A percentile compares a stretch with the other conserved stretches of the same genome.
These are phyloP conservation scores for Carex cristatella DNA, from an alignment of 176 grass and related monocot genomes.

Conservation along the genomic window DNA sequence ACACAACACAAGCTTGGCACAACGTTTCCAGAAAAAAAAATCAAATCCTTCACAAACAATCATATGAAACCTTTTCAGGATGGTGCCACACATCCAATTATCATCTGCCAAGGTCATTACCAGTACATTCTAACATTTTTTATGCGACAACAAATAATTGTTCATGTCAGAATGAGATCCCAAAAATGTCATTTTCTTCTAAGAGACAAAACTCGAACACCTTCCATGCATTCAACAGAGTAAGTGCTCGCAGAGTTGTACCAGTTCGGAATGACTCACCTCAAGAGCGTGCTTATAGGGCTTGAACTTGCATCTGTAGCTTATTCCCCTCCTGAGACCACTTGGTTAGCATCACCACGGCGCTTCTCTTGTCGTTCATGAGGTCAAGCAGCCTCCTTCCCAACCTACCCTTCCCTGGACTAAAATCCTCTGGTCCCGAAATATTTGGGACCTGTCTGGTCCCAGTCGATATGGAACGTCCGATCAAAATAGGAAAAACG, in stretches of 20 bases:
- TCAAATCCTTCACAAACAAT: not conserved
- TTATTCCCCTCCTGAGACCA: conserved; percentile 79
- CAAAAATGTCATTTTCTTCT: not conserved
- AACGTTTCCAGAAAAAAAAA: too few species aligned
- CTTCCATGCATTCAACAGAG: not conserved
- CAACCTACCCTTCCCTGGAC: conserved; percentile 40
- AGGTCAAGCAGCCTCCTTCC: conserved; percentile 53
- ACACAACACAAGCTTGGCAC: too few species aligned
- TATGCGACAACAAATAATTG: not conserved
- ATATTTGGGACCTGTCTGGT: too few species aligned
- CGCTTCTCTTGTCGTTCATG: conserved; percentile 58
- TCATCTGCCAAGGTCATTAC: not conserved
- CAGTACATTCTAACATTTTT: not conserved
- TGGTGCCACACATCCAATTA: not conserved
- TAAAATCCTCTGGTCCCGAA: too few species aligned
- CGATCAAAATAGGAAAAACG: too few species aligned
- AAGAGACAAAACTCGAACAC: not conserved
- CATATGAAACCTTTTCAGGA: not conserved
- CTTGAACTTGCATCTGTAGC: too few species aligned
- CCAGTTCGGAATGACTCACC: conserved; percentile 8
- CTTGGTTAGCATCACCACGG: conserved; percentile 52
- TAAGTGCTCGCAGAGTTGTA: not conserved
- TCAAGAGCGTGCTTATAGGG: conserved; percentile 87
- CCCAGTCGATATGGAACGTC: too few species aligned
- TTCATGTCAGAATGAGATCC: not conserved